Percentiles rank a stretch among this genome's conserved stretches.
phyloP scores from a whole-genome alignment of 192 early-diverging fungal genomes.

The Obelidium mucronatum region DNA sequence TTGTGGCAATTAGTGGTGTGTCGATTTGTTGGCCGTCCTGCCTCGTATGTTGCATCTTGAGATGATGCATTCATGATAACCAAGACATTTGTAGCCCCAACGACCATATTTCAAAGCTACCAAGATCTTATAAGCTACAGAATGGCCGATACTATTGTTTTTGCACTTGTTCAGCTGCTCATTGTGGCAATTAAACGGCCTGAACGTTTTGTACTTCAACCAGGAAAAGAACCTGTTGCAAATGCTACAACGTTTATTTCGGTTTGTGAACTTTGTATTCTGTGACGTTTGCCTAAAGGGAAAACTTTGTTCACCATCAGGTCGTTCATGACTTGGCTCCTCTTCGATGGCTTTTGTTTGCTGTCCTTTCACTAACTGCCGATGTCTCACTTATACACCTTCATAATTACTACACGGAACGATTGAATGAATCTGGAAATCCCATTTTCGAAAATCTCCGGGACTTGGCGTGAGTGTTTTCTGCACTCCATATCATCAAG shows the following conservation, averaged over 20 bases:
- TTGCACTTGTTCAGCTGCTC: slow-evolving; percentile 7
- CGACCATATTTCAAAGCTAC: slow-evolving; percentile 4
- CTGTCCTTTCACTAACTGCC: background rate
- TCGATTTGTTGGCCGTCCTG: background rate
- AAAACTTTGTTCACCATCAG: background rate
- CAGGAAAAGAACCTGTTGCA: too few relatives aligned
- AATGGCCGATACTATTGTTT: slow-evolving; percentile 2
- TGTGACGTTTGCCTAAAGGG: background rate
- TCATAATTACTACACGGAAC: slow-evolving; percentile 9
- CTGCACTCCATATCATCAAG: too few relatives aligned
- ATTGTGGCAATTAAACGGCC: slow-evolving; percentile 14
- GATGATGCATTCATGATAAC: background rate
- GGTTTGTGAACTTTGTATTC: background rate
- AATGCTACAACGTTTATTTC: background rate
- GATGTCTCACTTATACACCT: slow-evolving; percentile 1
- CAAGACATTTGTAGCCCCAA: background rate
- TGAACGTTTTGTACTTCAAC: background rate
- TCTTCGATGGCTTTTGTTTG: slow-evolving; percentile 27
- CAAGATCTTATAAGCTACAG: slow-evolving; percentile 19
- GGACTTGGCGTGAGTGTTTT: too few relatives aligned
- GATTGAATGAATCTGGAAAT: slow-evolving; percentile 20
- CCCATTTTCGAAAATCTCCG: slow-evolving; percentile 4
- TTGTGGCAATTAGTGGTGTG: background rate
- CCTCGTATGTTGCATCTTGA: background rate
- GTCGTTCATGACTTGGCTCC: slow-evolving; percentile 7